These are phyloP conservation scores for Penicillium macrosclerotiorum DNA, from an alignment of 495 filamentous ascomycete genomes.

Conservation along the genomic window DNA sequence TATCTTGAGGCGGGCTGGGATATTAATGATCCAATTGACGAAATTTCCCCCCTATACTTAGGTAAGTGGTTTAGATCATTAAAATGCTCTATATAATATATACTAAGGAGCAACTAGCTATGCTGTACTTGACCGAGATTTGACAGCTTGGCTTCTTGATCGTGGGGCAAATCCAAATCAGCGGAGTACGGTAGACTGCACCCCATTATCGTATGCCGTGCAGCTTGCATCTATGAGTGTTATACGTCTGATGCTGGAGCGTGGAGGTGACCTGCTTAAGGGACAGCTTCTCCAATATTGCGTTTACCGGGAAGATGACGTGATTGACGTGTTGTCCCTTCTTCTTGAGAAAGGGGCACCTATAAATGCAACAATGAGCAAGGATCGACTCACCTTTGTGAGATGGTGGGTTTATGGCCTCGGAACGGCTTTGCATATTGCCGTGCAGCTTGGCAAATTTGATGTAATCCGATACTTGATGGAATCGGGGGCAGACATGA, in stretches of 20 bases:
- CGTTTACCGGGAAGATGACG: slow-evolving; percentile 13
- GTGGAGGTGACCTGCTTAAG: slow-evolving; percentile 18
- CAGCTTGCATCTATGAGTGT: slow-evolving; percentile 14
- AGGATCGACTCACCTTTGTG: slow-evolving; percentile 17
- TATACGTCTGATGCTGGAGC: slow-evolving; percentile 13
- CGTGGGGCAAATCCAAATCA: slow-evolving; percentile 22
- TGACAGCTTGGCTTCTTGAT: slow-evolving; percentile 22
- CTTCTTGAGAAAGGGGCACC: slow-evolving; percentile 11
- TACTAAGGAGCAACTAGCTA: too few relatives aligned
- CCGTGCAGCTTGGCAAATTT: slow-evolving; percentile 4
- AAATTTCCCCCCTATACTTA: slow-evolving; percentile 14
- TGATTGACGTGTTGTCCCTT: slow-evolving; percentile 13
- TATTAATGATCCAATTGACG: slow-evolving; percentile 19
- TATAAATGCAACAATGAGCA: slow-evolving; percentile 14
- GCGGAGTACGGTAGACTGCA: slow-evolving; percentile 17
- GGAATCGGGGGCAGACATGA: not conserved
- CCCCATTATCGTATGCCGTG: slow-evolving; percentile 21
- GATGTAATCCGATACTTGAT: slow-evolving; percentile 8
- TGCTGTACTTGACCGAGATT: slow-evolving; percentile 18
- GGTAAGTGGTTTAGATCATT: too few relatives aligned
- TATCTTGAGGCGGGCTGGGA: slow-evolving; percentile 13
- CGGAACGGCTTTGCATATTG: slow-evolving; percentile 21
- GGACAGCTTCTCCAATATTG: slow-evolving; percentile 22
- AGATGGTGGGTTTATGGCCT: slow-evolving; percentile 7
- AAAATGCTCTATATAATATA: too few relatives aligned